Base-by-base conservation (phyloP, 148 eudicot species). In the Arbutus unedo region DNA sequence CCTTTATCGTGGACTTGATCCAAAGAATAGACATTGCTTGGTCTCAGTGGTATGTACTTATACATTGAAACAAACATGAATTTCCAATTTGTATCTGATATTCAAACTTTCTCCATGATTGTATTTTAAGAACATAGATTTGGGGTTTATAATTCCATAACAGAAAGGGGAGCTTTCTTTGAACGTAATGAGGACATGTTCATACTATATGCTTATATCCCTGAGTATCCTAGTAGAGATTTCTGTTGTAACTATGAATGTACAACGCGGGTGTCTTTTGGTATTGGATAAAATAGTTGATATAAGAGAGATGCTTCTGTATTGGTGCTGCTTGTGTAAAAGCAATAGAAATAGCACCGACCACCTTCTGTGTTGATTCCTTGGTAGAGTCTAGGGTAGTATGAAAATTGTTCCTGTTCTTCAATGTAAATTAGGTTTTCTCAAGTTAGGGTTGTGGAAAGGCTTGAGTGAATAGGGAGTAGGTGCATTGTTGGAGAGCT, bases 1-100 rank as follows among this genome's bases (percentile, higher is more conserved):
- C 73, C 98, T 94, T 82, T 96, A 96, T 82, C 93, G 93, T n/a
- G 99, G 99, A 82, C 91, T 94, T 86, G 97, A 94, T 92, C 95
- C 93, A 7, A 84, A 88, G 80, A 89, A 78, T 82, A 82, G 81
- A 79, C 93, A 93, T 86, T 85, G 90, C 87, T 87, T 96, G 89
- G 93, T 94, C 82, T 94, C 98, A 44, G 91, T 96, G 98, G 98
- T 96, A 94, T 78, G 93, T 79, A 56, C 25, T 64, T 75, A 50
- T 59, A 76, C 78, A 53, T 38, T 79, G 48, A 3, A 16, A 10
- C 68, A 79, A 21, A 60, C 54, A 53, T 0, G 53, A n/a, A 67
- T 38, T 76, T 76, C 54, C 23, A 16, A 5, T 73, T 74, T 73
- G 44, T 74, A 5, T 49, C 71, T 31, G 54, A 6, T 78, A 31